Evolutionary conservation across 2,329 filamentous ascomycete genomes (phyloP), one percentile per base, ranked within the genome.

Genomic region (Penicillium sp.): DNA sequence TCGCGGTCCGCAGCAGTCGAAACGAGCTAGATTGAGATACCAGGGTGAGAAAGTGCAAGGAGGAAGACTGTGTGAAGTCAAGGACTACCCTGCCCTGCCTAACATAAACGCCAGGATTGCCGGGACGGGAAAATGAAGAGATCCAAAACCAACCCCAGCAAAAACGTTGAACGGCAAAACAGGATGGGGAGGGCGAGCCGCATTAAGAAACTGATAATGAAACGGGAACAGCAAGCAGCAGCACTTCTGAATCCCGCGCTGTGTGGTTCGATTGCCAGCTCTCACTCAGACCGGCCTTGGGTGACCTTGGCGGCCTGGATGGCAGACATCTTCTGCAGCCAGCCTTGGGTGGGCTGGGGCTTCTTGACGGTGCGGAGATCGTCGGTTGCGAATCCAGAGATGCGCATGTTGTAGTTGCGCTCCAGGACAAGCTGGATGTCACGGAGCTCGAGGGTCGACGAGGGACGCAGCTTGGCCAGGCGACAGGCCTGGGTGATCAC

Each of bases 281-380:
- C 24, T 51, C 67, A 78, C 60, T 79, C 78, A 33, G 71, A 65
- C 53, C 76, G 77, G 2, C 78, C 78, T 60, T 79, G 77, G 3
- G 78, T 80, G 22, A 79, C 92, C 81, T 98, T 98, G 49, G 92
- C 92, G 1, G 93, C 94, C 78, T 96, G 92, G 16, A 99, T 89
- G 24, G 95, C 94, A 70, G 92, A 94, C 89, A 99, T 96, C 83
- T 99, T 99, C 66, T 90, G 89, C 62, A 95, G 94, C 92, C 95
- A 99, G 22, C 87, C 90, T 16, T 89, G 81, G 19, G 92, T 88
- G 2, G 95, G 95, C 73, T 95, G 90, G 54, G 96, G 89, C 81
- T 97, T 97, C 74, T 93, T 89, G 33, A 98, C 94, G 0, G 92
- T 97, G 58, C 95, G 88, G 60, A 97, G 85, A 78, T 99, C 95